These are phyloP conservation scores for Melanogaster broomeanus DNA, from an alignment of 768 basidiomycete species.

Conservation along the genomic window DNA sequence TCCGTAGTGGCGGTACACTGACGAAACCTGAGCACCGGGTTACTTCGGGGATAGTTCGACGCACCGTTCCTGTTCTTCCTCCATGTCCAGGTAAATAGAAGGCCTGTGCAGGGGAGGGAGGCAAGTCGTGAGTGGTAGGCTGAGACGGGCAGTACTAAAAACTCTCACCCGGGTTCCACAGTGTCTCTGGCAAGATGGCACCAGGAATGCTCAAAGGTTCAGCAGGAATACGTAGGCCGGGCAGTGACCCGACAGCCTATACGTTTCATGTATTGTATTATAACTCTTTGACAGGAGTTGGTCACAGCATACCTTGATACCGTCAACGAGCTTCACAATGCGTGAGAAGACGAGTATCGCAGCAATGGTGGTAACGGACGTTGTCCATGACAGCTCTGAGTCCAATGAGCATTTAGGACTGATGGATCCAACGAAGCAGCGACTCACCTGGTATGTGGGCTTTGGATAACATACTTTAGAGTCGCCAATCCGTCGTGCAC, in stretches of 20 bases:
- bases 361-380: neutral
- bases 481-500: too few relatives aligned
- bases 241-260: constrained; percentile 17
- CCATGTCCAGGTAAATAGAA: constrained; percentile 23
- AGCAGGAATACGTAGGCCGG: constrained; percentile 22
- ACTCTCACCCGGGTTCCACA: constrained; percentile 20
- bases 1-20: constrained; percentile 20
- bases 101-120: constrained; percentile 14
- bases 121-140: neutral
- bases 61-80: constrained; percentile 19
- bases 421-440: neutral
- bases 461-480: too few relatives aligned
- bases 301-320: constrained; percentile 15
- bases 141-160: neutral
- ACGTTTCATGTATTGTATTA: neutral
- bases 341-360: constrained; percentile 8
- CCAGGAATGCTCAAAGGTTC: constrained; percentile 9
- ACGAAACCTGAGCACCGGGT: neutral
- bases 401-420: neutral
- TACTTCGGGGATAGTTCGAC: neutral
- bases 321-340: constrained; percentile 12
- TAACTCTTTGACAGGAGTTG: neutral
- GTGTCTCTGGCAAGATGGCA: constrained; percentile 15
- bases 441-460: too few relatives aligned
- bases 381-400: constrained; percentile 8